Conservation (phyloP, 2,329 filamentous ascomycete species). For the Fusarium sp. region DNA sequence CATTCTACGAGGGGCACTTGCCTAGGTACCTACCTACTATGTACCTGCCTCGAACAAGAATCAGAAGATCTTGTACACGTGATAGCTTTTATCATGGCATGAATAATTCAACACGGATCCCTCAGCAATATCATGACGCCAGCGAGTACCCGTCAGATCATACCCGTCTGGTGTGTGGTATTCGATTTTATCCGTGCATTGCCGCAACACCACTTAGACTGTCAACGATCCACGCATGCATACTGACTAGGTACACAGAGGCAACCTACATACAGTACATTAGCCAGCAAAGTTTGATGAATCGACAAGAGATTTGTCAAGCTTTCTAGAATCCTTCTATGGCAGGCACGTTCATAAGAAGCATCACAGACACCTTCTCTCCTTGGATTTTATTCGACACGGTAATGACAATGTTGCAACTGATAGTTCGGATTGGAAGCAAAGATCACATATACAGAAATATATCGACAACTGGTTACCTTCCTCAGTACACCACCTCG, state of each 20-base stretch:
- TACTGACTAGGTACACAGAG: neutral
- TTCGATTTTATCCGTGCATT: neutral
- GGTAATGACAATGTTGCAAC: neutral
- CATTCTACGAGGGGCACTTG: no score
- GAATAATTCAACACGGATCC: neutral
- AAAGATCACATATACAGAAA: neutral
- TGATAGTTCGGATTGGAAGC: neutral
- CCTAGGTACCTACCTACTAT: no score
- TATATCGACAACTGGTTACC: neutral
- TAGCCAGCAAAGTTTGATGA: neutral
- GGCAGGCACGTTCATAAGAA: neutral
- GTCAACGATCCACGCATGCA: conserved; percentile 13
- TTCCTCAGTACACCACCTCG: neutral
- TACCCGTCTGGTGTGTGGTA: neutral
- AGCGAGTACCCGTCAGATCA: conserved; percentile 8
- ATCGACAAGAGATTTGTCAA: neutral
- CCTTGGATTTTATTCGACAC: neutral
- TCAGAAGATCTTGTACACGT: conserved; percentile 38
- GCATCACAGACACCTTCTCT: neutral
- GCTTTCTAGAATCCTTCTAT: neutral
- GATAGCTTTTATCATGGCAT: neutral
- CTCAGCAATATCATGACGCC: conserved; percentile 1
- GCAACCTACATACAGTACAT: neutral
- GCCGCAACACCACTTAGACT: conserved; percentile 9
- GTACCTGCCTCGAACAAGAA: neutral